A percentile compares a stretch with the other conserved stretches of the same genome.
phyloP scores from a whole-genome alignment of 129 eudicot genomes.

The Glebionis coronaria region DNA sequence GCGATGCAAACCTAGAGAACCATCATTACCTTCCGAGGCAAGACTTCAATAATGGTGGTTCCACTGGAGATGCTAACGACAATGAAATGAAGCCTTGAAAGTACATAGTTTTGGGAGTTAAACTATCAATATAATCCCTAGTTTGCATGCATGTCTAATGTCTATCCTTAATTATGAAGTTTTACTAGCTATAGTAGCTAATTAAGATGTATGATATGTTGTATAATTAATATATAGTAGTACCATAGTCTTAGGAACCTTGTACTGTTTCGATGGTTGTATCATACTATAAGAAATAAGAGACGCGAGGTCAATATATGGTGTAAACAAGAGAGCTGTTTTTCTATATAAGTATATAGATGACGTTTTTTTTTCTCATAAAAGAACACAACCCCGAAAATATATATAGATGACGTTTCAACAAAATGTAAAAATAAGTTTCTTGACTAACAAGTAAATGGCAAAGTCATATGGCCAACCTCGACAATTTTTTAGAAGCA shows the following conservation, averaged over 20 bases:
- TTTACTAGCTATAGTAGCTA: constrained; percentile 9
- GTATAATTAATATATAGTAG: not conserved
- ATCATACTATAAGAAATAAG: not conserved
- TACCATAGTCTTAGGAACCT: constrained; percentile 10
- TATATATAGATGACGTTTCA: too few species aligned
- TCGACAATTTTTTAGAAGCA: too few species aligned
- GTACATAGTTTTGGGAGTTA: constrained; percentile 1
- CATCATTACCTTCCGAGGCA: constrained; percentile 34
- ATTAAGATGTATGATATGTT: constrained; percentile 10
- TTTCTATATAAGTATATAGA: too few species aligned
- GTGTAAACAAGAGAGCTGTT: too few species aligned
- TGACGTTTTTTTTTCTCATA: too few species aligned
- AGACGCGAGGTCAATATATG: not conserved
- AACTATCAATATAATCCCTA: not conserved
- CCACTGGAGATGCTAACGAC: constrained; percentile 9
- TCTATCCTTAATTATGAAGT: constrained; percentile 5
- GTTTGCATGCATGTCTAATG: constrained; percentile 18
- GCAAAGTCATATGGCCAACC: too few species aligned
- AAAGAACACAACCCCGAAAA: too few species aligned
- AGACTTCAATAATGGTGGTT: constrained; percentile 29
- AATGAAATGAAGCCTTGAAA: constrained; percentile 26
- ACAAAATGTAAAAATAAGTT: too few species aligned
- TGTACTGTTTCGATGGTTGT: constrained; percentile 2
- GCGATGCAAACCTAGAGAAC: constrained; percentile 15
- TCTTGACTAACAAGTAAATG: too few species aligned